A percentile compares a stretch with the other conserved stretches of the same genome.
phyloP scores from a whole-genome alignment of 1,284 basidiomycete species.

The Moesziomyces sp. region DNA sequence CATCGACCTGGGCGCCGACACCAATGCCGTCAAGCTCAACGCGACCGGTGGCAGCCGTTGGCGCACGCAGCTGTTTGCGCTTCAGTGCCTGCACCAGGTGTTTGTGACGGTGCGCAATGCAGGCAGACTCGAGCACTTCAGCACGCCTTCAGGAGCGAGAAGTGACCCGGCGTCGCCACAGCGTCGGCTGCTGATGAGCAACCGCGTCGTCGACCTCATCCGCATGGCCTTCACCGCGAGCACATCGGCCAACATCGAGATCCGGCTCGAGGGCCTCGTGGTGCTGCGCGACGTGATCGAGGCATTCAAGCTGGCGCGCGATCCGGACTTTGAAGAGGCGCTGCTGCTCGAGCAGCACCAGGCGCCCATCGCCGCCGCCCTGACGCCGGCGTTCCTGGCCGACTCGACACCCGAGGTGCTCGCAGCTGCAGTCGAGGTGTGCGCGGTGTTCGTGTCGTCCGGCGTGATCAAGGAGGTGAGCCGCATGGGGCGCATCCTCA shows the following conservation, averaged over 20 bases:
- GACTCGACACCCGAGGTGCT: slow-evolving; percentile 96
- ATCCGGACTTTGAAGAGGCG: slow-evolving; percentile 91
- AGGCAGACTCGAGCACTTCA: slow-evolving; percentile 69
- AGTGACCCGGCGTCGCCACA: slow-evolving; percentile 70
- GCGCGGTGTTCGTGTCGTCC: slow-evolving; percentile 92
- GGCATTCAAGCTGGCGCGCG: slow-evolving; percentile 86
- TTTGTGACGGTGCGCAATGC: slow-evolving; percentile 80
- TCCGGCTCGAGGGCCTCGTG: slow-evolving; percentile 89
- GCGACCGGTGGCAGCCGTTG: slow-evolving; percentile 73
- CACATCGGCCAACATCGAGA: slow-evolving; percentile 93
- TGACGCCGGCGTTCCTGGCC: slow-evolving; percentile 94
- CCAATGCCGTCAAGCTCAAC: slow-evolving; percentile 31
- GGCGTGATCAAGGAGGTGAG: slow-evolving; percentile 91
- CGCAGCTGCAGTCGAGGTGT: slow-evolving; percentile 89
- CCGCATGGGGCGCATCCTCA: slow-evolving; percentile 93
- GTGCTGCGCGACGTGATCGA: slow-evolving; percentile 92
- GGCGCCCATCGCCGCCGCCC: slow-evolving; percentile 94
- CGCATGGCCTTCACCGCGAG: slow-evolving; percentile 98
- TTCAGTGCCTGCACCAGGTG: slow-evolving; percentile 91
- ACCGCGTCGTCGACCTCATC: slow-evolving; percentile 90
- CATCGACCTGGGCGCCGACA: slow-evolving; percentile 69
- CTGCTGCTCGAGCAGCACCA: slow-evolving; percentile 97
- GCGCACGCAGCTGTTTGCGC: slow-evolving; percentile 94
- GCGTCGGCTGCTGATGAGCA: slow-evolving; percentile 75
- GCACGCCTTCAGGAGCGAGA: slow-evolving; percentile 75